Conservation (phyloP, 2,329 filamentous ascomycete genomes). For the Pseudogymnoascus sp. region DNA sequence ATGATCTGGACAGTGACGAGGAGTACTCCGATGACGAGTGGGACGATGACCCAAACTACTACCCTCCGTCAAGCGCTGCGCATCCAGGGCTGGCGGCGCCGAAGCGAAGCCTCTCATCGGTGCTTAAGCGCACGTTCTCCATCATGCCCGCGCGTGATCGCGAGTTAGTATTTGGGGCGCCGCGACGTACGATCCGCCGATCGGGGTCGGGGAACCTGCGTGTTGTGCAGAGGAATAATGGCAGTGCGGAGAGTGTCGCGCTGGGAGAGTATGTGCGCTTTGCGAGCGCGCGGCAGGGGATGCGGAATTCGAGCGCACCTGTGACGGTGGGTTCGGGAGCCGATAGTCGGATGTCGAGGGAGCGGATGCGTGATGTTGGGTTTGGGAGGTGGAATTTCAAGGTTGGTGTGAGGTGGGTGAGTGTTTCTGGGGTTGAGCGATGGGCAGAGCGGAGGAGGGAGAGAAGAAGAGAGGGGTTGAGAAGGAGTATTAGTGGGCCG, state of each 20-base stretch:
- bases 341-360: not conserved
- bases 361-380: slow-evolving; percentile 21
- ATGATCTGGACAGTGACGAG: slow-evolving; percentile 33
- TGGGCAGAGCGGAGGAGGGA: slow-evolving; percentile 51
- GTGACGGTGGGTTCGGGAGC: not conserved
- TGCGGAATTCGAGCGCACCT: slow-evolving; percentile 4
- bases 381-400: slow-evolving; percentile 27
- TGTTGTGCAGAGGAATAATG: slow-evolving; percentile 47
- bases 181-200: slow-evolving; percentile 49
- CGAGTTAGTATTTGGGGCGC: slow-evolving; percentile 18
- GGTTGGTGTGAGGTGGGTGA: slow-evolving; percentile 39
- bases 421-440: slow-evolving; percentile 41
- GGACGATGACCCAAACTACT: slow-evolving; percentile 12
- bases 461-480: slow-evolving; percentile 49
- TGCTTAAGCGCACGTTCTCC: slow-evolving; percentile 46
- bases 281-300: slow-evolving; percentile 5
- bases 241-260: slow-evolving; percentile 19
- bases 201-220: slow-evolving; percentile 52
- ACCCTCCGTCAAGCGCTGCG: not conserved
- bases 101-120: slow-evolving; percentile 40
- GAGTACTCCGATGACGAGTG: slow-evolving; percentile 16
- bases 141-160: slow-evolving; percentile 45
- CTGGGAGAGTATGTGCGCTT: slow-evolving; percentile 14
- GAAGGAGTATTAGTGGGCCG: slow-evolving; percentile 52
- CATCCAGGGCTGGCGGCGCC: slow-evolving; percentile 32